Evolutionary conservation across 2,329 filamentous ascomycete species (phyloP).

Genomic region (Myriosclerotinia scirpicola): DNA sequence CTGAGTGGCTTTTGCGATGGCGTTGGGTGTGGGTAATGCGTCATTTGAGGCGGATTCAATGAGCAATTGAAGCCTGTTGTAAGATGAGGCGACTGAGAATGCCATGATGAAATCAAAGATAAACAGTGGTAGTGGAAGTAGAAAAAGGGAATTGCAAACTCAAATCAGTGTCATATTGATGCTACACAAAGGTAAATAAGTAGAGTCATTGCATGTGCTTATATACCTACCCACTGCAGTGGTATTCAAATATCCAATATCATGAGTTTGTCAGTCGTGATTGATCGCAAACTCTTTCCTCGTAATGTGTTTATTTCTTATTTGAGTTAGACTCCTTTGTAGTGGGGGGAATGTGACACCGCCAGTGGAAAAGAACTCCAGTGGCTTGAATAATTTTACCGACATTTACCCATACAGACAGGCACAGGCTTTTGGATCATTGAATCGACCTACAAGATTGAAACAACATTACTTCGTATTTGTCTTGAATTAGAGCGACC

Average conservation of each 20-base stretch:
- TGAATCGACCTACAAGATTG: no score
- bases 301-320: neutral
- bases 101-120: conserved; percentile 15
- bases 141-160: neutral
- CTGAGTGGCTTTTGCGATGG: conserved; percentile 19
- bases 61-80: conserved; percentile 30
- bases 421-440: no score
- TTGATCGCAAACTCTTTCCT: conserved; percentile 18
- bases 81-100: conserved; percentile 35
- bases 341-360: no score
- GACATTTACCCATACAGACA: no score
- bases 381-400: no score
- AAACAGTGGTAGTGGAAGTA: neutral
- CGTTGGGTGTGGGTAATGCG: conserved; percentile 34
- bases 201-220: neutral
- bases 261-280: no score
- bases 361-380: no score
- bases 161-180: neutral
- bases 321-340: no score
- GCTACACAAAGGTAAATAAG: neutral
- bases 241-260: neutral
- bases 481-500: no score
- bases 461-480: no score
- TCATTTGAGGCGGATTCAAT: conserved; percentile 31
- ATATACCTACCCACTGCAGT: neutral